Conservation (phyloP, 176 grass and related monocot genomes). For the Avena atlantica region DNA sequence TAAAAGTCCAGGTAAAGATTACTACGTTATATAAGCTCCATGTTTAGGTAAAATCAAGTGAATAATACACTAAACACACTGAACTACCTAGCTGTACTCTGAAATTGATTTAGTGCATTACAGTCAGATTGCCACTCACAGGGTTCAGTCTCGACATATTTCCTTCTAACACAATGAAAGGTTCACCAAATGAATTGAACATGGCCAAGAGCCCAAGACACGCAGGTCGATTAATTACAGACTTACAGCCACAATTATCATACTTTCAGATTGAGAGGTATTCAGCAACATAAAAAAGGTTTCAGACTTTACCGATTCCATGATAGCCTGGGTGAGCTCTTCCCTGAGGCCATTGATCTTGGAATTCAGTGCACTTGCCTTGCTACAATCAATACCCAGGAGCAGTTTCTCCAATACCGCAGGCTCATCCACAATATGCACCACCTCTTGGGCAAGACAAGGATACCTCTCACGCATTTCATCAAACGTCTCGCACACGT, state of each 20-base stretch:
- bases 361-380: slow-evolving; percentile 36
- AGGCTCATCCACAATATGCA: not conserved
- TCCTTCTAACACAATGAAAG: not conserved
- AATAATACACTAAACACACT: too few species aligned
- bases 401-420: slow-evolving; percentile 25
- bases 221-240: not conserved
- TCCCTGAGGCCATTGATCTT: slow-evolving; percentile 44
- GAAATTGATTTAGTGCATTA: too few species aligned
- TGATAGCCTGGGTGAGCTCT: slow-evolving; percentile 32
- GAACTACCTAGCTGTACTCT: too few species aligned
- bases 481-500: not conserved
- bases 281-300: not conserved
- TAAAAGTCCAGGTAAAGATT: slow-evolving; percentile 62
- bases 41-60: too few species aligned
- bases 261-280: not conserved
- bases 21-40: too few species aligned
- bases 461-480: slow-evolving; percentile 30
- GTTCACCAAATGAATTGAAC: not conserved
- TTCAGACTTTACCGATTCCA: slow-evolving; percentile 3
- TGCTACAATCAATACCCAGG: slow-evolving; percentile 11
- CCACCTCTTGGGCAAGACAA: slow-evolving; percentile 23
- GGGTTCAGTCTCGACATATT: not conserved
- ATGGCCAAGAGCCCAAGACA: not conserved
- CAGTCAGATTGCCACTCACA: not conserved
- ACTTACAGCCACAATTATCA: not conserved